Evolutionary conservation across 1,284 basidiomycete genomes (phyloP).

Genomic region (Bondarzewia mesenterica): DNA sequence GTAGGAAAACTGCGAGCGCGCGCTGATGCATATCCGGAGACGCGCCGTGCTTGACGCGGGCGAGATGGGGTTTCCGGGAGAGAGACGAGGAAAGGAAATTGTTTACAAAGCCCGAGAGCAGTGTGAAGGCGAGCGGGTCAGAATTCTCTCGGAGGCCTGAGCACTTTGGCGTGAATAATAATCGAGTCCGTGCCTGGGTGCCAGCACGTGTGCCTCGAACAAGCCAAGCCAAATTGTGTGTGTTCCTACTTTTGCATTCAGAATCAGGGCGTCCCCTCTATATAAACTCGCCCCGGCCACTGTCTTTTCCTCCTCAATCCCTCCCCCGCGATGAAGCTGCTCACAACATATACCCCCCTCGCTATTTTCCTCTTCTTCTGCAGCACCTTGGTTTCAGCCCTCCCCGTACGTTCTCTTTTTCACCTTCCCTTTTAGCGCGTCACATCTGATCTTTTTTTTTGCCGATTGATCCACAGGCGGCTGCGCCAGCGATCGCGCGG

Average conservation of each 20-base stretch:
- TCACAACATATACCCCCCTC: constrained; percentile 17
- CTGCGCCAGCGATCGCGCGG: neutral
- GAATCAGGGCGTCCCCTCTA: constrained; percentile 6
- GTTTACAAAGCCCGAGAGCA: too few relatives aligned
- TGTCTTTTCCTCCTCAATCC: constrained; percentile 2
- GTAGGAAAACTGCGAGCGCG: too few relatives aligned
- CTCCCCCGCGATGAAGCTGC: constrained; percentile 5
- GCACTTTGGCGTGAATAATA: neutral
- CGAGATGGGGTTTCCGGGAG: too few relatives aligned
- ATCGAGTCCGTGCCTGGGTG: neutral
- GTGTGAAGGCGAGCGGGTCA: too few relatives aligned
- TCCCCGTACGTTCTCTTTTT: constrained; percentile 14
- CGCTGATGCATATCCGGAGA: too few relatives aligned
- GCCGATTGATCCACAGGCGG: neutral
- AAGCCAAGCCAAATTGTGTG: too few relatives aligned
- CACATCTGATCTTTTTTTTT: neutral
- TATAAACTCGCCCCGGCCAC: constrained; percentile 12
- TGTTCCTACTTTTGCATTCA: neutral
- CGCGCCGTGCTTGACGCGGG: too few relatives aligned
- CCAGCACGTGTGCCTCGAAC: neutral
- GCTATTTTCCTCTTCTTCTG: constrained; percentile 14
- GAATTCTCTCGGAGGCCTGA: too few relatives aligned
- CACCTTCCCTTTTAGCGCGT: neutral
- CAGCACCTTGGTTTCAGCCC: constrained; percentile 18
- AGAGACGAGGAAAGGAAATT: too few relatives aligned